phyloP scores from a whole-genome alignment of 2,329 filamentous ascomycete species.

The Helminthosporium solani region DNA sequence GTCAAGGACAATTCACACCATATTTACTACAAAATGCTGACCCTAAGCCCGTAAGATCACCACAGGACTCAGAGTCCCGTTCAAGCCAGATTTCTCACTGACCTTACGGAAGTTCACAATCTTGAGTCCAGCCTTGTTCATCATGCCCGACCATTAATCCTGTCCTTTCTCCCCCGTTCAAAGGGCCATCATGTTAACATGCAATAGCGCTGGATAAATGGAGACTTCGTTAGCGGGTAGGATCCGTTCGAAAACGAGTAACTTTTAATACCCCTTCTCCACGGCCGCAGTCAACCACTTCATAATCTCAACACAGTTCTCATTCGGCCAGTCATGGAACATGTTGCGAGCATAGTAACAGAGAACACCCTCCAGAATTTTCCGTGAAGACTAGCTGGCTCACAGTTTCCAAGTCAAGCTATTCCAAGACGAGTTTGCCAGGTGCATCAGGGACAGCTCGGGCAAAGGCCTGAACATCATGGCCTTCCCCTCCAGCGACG shows the following conservation, averaged over 20 bases:
- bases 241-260: constrained; percentile 4
- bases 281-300: constrained; percentile 3
- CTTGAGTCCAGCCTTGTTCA: constrained; percentile 14
- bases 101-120: constrained; percentile 10
- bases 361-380: constrained; percentile 12
- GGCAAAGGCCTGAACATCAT: constrained; percentile 9
- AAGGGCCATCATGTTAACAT: constrained; percentile 7
- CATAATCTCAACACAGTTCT: constrained; percentile 12
- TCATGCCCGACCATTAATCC: constrained; percentile 12
- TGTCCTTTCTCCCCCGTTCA: constrained; percentile 12
- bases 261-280: constrained; percentile 6
- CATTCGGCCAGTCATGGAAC: constrained; percentile 13
- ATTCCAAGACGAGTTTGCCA: constrained; percentile 25
- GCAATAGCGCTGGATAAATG: background rate
- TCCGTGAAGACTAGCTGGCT: constrained; percentile 15
- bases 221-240: background rate
- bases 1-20: too few species aligned
- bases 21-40: too few species aligned
- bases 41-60: background rate
- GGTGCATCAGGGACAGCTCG: constrained; percentile 1
- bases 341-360: constrained; percentile 11
- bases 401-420: constrained; percentile 18
- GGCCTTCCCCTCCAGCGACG: constrained; percentile 12
- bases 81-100: constrained; percentile 1
- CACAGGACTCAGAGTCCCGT: too few species aligned